These are phyloP conservation scores for Trichaptum fuscoviolaceum DNA, from an alignment of 768 basidiomycete species.

Conservation along the genomic window DNA sequence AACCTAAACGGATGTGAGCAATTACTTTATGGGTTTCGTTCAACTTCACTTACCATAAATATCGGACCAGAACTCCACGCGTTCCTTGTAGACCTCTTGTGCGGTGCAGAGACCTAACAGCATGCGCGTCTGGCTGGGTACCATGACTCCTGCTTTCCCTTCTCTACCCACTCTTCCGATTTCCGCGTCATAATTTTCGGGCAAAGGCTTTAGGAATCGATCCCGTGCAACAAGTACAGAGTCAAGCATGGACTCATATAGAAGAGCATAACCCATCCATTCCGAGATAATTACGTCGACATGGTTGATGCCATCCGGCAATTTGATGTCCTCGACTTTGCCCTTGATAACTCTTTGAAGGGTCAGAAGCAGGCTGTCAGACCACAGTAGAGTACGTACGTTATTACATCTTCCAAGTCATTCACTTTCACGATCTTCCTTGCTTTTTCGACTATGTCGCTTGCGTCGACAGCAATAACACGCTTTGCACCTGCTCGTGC, in stretches of 20 bases:
- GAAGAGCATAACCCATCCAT: conserved; percentile 93
- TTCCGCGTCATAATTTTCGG: conserved; percentile 8
- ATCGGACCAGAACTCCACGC: conserved; percentile 84
- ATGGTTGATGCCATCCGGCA: conserved; percentile 65
- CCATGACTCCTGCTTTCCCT: conserved; percentile 61
- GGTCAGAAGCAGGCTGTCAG: background rate
- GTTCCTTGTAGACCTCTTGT: conserved; percentile 69
- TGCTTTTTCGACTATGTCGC: conserved; percentile 74
- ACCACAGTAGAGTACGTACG: conserved; percentile 30
- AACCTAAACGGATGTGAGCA: conserved; percentile 46
- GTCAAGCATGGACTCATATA: conserved; percentile 98
- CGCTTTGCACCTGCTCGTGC: conserved; percentile 85
- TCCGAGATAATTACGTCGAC: conserved; percentile 97
- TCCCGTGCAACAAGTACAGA: conserved; percentile 89
- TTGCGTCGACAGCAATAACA: conserved; percentile 90
- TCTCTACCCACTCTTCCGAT: background rate
- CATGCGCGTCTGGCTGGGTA: conserved; percentile 85
- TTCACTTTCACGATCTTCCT: conserved; percentile 75
- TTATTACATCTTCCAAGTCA: conserved; percentile 65
- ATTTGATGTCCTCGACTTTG: conserved; percentile 81
- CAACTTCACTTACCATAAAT: conserved; percentile 64
- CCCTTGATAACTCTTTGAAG: conserved; percentile 67
- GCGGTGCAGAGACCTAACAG: conserved; percentile 81
- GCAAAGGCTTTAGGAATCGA: conserved; percentile 64
- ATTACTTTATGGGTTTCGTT: too few relatives aligned